These are phyloP conservation scores for Auricularia sp. DNA, from an alignment of 768 basidiomycete genomes.

Conservation along the genomic window DNA sequence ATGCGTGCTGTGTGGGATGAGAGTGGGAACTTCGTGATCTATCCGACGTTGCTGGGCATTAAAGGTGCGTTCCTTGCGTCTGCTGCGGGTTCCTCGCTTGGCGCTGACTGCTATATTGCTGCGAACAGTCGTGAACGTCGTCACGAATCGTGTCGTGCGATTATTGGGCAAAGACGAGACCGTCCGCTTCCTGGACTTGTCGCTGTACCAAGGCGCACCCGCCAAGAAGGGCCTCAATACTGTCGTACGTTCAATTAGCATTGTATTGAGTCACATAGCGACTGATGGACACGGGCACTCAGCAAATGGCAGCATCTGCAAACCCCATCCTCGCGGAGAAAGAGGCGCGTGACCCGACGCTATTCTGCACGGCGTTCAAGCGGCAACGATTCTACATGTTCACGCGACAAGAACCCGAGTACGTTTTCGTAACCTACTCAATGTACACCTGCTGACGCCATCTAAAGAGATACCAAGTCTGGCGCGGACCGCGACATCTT, in stretches of 20 bases:
- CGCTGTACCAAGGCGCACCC: conserved; percentile 89
- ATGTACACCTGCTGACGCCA: neutral
- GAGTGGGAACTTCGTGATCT: conserved; percentile 87
- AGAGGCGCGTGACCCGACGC: conserved; percentile 74
- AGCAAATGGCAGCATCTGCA: conserved; percentile 92
- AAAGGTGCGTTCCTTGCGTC: conserved; percentile 53
- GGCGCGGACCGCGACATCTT: conserved; percentile 88
- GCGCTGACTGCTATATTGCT: neutral
- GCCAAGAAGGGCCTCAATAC: conserved; percentile 80
- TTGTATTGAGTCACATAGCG: neutral
- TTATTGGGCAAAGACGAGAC: conserved; percentile 91
- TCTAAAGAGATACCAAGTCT: conserved; percentile 64
- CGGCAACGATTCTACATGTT: conserved; percentile 91
- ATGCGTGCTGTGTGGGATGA: conserved; percentile 97
- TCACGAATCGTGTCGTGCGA: conserved; percentile 85
- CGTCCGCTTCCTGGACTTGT: conserved; percentile 79
- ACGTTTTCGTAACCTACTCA: conserved; percentile 23
- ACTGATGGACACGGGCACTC: conserved; percentile 1
- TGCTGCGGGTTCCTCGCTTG: neutral
- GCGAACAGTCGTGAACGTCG: conserved; percentile 75
- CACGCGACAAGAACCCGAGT: conserved; percentile 85
- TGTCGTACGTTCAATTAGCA: conserved; percentile 38
- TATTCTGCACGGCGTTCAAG: conserved; percentile 91
- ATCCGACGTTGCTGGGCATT: conserved; percentile 87
- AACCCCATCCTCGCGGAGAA: conserved; percentile 91